Percentiles rank a stretch among this genome's conserved stretches.
Conservation (phyloP, 2,329 filamentous ascomycete genomes). For the Tetracladium maxilliforme region DNA sequence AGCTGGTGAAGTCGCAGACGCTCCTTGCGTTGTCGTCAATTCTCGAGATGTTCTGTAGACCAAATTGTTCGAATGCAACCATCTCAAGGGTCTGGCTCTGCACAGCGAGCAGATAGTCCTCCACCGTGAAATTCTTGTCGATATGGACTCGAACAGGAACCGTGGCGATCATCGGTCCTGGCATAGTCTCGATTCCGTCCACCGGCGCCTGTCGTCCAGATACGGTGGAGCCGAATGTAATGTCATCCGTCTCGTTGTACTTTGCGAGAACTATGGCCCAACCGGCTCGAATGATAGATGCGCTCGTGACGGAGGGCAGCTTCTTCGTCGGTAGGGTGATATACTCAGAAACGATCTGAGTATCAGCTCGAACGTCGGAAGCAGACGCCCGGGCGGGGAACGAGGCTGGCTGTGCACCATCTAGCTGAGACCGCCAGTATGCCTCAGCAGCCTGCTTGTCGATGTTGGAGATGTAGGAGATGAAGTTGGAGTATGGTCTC, state of each 20-base stretch:
- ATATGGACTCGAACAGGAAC: slow-evolving; percentile 18
- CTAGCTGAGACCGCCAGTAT: too few relatives aligned
- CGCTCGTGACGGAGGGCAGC: slow-evolving; percentile 11
- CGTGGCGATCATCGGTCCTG: slow-evolving; percentile 25
- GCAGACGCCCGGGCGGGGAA: too few relatives aligned
- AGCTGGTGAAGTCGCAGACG: too few relatives aligned
- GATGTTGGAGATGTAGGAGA: too few relatives aligned
- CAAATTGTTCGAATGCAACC: slow-evolving; percentile 1
- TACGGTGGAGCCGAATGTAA: slow-evolving; percentile 23
- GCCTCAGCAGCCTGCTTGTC: too few relatives aligned
- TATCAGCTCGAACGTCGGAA: slow-evolving; percentile 18
- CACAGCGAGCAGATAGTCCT: background rate
- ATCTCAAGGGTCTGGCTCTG: slow-evolving; percentile 1
- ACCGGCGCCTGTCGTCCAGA: slow-evolving; percentile 21
- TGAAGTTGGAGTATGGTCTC: too few relatives aligned
- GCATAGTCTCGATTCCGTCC: slow-evolving; percentile 21
- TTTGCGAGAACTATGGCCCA: slow-evolving; percentile 20
- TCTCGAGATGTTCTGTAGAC: too few relatives aligned
- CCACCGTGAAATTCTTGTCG: slow-evolving; percentile 1
- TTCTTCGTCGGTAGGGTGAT: slow-evolving; percentile 22
- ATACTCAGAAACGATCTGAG: slow-evolving; percentile 17
- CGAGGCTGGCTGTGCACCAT: too few relatives aligned
- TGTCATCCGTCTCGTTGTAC: slow-evolving; percentile 18
- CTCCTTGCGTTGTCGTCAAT: too few relatives aligned
- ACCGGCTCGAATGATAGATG: slow-evolving; percentile 21